These are phyloP conservation scores for Tricholoma sp. DNA, from an alignment of 768 basidiomycete genomes.

Conservation along the genomic window DNA sequence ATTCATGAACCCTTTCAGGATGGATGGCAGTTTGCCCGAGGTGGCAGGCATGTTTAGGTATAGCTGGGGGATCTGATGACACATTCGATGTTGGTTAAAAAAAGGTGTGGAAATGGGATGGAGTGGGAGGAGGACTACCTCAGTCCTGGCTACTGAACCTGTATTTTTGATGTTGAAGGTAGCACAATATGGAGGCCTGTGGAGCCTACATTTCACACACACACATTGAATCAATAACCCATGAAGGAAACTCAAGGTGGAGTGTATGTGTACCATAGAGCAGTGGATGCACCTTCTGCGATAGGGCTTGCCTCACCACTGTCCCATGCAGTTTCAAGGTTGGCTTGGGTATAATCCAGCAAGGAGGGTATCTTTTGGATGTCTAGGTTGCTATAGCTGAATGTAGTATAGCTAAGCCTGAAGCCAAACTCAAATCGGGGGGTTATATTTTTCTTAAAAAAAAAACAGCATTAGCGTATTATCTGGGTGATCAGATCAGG, in stretches of 20 bases:
- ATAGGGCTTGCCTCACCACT: slow-evolving; percentile 50
- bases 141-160: slow-evolving; percentile 57
- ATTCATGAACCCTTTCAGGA: slow-evolving; percentile 69
- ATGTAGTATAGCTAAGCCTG: slow-evolving; percentile 82
- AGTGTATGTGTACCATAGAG: slow-evolving; percentile 42
- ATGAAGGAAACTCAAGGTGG: neutral
- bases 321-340: slow-evolving; percentile 48
- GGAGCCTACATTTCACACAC: slow-evolving; percentile 40
- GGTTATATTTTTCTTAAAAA: slow-evolving; percentile 54
- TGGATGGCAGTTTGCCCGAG: slow-evolving; percentile 63
- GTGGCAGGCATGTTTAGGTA: slow-evolving; percentile 65
- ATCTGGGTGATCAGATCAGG: too few species aligned
- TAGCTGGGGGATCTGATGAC: slow-evolving; percentile 60
- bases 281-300: slow-evolving; percentile 53
- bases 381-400: slow-evolving; percentile 60
- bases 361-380: slow-evolving; percentile 32
- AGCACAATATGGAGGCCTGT: slow-evolving; percentile 58
- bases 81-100: too few species aligned
- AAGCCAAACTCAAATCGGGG: slow-evolving; percentile 90
- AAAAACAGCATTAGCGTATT: slow-evolving; percentile 5
- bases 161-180: slow-evolving; percentile 65
- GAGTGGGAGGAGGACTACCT: slow-evolving; percentile 41
- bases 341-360: slow-evolving; percentile 28
- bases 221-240: neutral
- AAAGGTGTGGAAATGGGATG: too few species aligned